Evolutionary conservation across 352 stramenopile species (phyloP).

Genomic region (Phytophthora syringae): DNA sequence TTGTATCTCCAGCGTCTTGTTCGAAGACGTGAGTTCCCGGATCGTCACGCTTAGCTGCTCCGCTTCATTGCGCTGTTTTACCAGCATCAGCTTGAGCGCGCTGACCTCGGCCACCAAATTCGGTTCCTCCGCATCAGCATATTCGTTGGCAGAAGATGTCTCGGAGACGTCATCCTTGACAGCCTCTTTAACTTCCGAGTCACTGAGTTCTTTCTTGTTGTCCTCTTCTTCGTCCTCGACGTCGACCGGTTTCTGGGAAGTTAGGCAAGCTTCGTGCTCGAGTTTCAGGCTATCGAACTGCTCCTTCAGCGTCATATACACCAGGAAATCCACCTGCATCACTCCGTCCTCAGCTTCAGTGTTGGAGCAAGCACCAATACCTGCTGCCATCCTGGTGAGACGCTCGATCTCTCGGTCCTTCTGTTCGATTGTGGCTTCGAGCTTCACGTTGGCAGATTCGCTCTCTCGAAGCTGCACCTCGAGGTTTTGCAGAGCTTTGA

Average conservation of each 20-base stretch:
- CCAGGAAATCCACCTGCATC: constrained; percentile 61
- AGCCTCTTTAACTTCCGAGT: constrained; percentile 9
- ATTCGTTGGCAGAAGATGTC: constrained; percentile 63
- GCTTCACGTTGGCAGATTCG: constrained; percentile 59
- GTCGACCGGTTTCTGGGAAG: constrained; percentile 16
- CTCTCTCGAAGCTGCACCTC: constrained; percentile 61
- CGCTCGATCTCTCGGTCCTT: constrained; percentile 59
- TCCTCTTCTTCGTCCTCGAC: constrained; percentile 39
- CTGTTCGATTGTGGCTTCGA: constrained; percentile 54
- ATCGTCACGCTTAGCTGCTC: constrained; percentile 30
- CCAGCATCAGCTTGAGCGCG: constrained; percentile 49
- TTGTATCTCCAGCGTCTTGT: constrained; percentile 32
- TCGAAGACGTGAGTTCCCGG: constrained; percentile 24
- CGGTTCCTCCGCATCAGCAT: constrained; percentile 60
- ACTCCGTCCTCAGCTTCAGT: constrained; percentile 41
- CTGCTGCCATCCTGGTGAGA: constrained; percentile 45
- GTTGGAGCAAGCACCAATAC: constrained; percentile 36
- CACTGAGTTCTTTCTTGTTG: constrained; percentile 5
- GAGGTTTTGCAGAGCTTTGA: constrained; percentile 54
- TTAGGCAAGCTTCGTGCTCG: constrained; percentile 43
- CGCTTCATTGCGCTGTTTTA: constrained; percentile 23
- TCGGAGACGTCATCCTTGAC: constrained; percentile 46
- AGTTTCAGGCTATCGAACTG: constrained; percentile 57
- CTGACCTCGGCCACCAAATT: constrained; percentile 59
- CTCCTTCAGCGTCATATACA: constrained; percentile 60